Evolutionary conservation across 768 basidiomycete species (phyloP).

Genomic region (Lactifluus echinatus): DNA sequence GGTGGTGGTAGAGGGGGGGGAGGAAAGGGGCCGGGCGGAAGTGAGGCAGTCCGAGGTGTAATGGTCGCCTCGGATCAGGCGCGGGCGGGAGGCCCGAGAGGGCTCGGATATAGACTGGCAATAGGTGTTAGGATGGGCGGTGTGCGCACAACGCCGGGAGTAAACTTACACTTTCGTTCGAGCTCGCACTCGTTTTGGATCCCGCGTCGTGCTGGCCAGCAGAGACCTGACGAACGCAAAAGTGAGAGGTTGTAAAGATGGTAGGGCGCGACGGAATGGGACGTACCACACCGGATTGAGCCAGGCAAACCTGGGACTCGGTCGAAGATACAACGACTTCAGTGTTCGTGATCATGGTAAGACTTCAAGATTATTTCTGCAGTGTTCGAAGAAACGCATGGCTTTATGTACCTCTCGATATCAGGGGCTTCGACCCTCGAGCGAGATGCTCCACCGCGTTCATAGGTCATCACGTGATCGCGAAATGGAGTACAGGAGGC

Average conservation of each 20-base stretch:
- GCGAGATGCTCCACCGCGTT: too few relatives aligned
- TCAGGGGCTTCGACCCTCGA: too few relatives aligned
- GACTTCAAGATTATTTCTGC: background rate
- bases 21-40: too few relatives aligned
- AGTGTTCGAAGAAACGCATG: background rate
- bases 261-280: background rate
- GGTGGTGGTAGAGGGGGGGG: background rate
- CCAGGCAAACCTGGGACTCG: background rate
- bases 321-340: background rate
- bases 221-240: background rate
- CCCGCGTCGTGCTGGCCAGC: background rate
- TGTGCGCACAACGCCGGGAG: background rate
- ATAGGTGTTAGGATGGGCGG: background rate
- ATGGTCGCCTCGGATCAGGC: background rate
- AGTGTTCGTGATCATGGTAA: background rate
- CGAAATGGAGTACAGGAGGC: background rate
- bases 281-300: background rate
- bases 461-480: constrained; percentile 1
- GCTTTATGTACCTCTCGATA: constrained; percentile 7
- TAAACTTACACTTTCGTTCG: background rate
- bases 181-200: background rate
- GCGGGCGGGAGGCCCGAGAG: background rate
- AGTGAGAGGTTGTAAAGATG: background rate
- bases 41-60: background rate
- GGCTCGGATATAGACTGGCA: background rate